phyloP scores from a whole-genome alignment of 176 grass and related monocot species.

The Eragrostis nindensis region DNA sequence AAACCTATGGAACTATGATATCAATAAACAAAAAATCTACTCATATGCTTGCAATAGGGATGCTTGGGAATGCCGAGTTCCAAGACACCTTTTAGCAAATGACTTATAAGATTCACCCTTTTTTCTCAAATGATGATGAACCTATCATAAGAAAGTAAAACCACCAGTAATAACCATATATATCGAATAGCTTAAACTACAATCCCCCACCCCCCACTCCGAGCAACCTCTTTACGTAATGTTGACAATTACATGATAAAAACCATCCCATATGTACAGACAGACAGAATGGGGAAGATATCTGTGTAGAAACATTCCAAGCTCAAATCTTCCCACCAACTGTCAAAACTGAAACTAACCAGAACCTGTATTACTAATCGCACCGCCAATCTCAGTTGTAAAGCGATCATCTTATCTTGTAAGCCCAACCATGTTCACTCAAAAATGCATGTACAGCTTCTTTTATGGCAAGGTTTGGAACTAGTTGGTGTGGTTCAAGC shows the following conservation, averaged over 20 bases:
- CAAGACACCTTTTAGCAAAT: constrained; percentile 18
- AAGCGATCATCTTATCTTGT: constrained; percentile 64
- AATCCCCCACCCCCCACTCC: too few relatives aligned
- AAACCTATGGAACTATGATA: neutral
- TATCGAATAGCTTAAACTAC: neutral
- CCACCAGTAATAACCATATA: neutral
- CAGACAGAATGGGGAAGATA: constrained; percentile 9
- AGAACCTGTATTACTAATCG: constrained; percentile 34
- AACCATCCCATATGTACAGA: constrained; percentile 24
- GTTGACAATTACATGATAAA: neutral
- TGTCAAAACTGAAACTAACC: neutral
- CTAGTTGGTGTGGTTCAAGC: constrained; percentile 71
- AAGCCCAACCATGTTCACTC: constrained; percentile 84
- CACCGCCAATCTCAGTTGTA: constrained; percentile 23
- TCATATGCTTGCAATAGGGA: neutral
- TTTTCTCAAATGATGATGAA: neutral
- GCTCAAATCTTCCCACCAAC: constrained; percentile 2
- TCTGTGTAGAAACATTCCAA: constrained; percentile 27
- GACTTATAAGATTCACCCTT: neutral
- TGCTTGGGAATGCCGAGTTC: neutral
- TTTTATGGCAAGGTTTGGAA: constrained; percentile 91
- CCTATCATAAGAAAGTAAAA: neutral
- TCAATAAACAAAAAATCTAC: neutral
- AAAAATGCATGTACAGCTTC: constrained; percentile 89
- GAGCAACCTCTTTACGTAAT: neutral